Evolutionary conservation across 169 alveolate genomes (phyloP), one percentile per base, ranked within the genome.

Genomic region (Cyclospora cayetanensis): DNA sequence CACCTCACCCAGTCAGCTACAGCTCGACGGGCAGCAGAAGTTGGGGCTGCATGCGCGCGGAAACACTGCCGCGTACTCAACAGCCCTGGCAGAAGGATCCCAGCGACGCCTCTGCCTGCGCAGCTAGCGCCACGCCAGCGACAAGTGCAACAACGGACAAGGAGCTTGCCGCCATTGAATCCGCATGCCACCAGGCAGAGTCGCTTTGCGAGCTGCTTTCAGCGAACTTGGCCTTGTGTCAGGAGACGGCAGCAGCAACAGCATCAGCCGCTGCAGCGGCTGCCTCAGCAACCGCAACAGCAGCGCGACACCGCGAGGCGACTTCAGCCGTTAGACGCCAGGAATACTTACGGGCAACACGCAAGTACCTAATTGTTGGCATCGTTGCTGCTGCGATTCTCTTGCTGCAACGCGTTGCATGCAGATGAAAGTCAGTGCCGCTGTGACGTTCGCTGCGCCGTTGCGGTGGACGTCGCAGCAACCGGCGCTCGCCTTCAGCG

Each of bases 181-280:
- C 31, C n/a, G 31, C 53, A n/a, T 76, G 63, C 66, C 37, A 39
- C 41, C 83, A 70, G 31, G 83, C 83, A 27, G 83, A 70, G 53
- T 65, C 77, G 31, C 77, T 65, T 12, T 65, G 77, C 1, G 77
- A 12, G 4, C 29, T 55, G 70, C 70, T 55, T 34, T 37, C 77
- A 25, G 77, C 42, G 37, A 22, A 18, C 77, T n/a, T 15, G 35
- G 42, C 72, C 4, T 15, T 12, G 25, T 66, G 25, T n/a, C 70
- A 11, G 5, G 70, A 7, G 27, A 31, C 70, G 27, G 70, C 70
- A 55, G 3, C 77, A 66, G 77, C 37, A 66, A 42, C 77, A 66
- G 41, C 77, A 66, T 37, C 77, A 25, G 77, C 27, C 4, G 18
- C 41, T 5, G 77, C 37, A 15, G 37, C 77, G 4, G 37, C 77